phyloP scores from a whole-genome alignment of 2,329 filamentous ascomycete species.

The Colletotrichum cordylinicola region DNA sequence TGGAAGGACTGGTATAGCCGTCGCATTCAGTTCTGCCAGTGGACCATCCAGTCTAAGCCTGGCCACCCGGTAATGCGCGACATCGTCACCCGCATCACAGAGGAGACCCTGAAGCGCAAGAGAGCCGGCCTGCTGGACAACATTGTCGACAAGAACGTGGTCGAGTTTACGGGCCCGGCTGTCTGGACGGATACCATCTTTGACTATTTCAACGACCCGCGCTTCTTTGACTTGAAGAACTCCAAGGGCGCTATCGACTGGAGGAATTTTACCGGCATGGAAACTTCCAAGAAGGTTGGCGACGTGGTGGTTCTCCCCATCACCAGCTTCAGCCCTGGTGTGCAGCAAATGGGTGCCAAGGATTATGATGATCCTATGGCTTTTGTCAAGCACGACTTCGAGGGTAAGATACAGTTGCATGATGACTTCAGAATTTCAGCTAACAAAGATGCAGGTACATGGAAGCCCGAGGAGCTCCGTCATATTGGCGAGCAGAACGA shows the following conservation, averaged over 20 bases:
- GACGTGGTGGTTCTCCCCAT: constrained; percentile 95
- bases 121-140: constrained; percentile 66
- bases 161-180: constrained; percentile 94
- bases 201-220: constrained; percentile 88
- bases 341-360: constrained; percentile 89
- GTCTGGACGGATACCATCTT: constrained; percentile 95
- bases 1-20: constrained; percentile 97
- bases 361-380: constrained; percentile 93
- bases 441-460: constrained; percentile 60
- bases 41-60: constrained; percentile 96
- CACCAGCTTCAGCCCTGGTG: constrained; percentile 95
- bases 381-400: constrained; percentile 96
- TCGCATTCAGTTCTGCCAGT: constrained; percentile 97
- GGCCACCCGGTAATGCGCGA: constrained; percentile 92
- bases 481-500: constrained; percentile 64
- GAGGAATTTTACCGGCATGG: constrained; percentile 89
- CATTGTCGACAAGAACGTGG: constrained; percentile 70
- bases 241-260: constrained; percentile 80
- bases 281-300: constrained; percentile 81
- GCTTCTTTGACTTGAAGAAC: constrained; percentile 82
- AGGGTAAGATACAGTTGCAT: constrained; percentile 65
- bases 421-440: not conserved
- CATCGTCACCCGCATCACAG: constrained; percentile 84
- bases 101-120: constrained; percentile 79
- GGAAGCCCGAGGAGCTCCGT: constrained; percentile 76